Evolutionary conservation across 2,329 filamentous ascomycete species (phyloP).

Genomic region (Aureobasidium melanogenum): DNA sequence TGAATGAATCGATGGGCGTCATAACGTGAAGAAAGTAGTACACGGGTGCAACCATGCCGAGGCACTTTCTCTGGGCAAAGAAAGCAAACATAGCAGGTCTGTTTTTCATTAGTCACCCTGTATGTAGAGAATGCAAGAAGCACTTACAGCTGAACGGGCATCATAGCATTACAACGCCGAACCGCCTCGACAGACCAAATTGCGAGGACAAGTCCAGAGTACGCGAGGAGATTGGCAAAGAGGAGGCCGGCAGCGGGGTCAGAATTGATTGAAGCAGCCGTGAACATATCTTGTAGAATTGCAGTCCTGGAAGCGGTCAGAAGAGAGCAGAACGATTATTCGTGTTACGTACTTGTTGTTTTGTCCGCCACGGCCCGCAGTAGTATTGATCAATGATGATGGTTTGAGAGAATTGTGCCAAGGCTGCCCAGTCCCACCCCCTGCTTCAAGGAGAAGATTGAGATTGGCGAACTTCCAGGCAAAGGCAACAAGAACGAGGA

Average conservation of each 20-base stretch:
- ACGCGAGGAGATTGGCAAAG: slow-evolving; percentile 19
- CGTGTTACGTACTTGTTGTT: background rate
- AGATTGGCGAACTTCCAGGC: background rate
- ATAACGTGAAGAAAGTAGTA: slow-evolving; percentile 31
- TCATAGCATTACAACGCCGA: slow-evolving; percentile 23
- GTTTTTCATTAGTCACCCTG: slow-evolving; percentile 10
- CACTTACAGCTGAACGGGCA: slow-evolving; percentile 10
- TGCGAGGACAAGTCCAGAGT: slow-evolving; percentile 21
- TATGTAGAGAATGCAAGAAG: background rate
- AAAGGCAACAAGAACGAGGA: background rate
- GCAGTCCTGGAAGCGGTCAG: background rate
- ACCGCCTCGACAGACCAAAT: slow-evolving; percentile 24
- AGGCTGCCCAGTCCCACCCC: background rate
- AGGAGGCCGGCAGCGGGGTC: slow-evolving; percentile 15
- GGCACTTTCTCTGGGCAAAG: slow-evolving; percentile 22
- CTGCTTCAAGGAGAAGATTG: background rate
- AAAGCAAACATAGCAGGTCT: slow-evolving; percentile 21
- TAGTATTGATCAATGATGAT: too few species aligned
- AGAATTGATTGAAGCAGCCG: background rate
- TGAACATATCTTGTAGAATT: background rate
- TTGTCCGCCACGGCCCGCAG: background rate
- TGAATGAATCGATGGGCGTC: slow-evolving; percentile 26
- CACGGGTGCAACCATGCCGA: slow-evolving; percentile 26
- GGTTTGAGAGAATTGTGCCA: too few species aligned
- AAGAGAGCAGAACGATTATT: too few species aligned